Evolutionary conservation across 1,139 yeast genomes (phyloP).

Genomic region (Candida glucosophila): DNA sequence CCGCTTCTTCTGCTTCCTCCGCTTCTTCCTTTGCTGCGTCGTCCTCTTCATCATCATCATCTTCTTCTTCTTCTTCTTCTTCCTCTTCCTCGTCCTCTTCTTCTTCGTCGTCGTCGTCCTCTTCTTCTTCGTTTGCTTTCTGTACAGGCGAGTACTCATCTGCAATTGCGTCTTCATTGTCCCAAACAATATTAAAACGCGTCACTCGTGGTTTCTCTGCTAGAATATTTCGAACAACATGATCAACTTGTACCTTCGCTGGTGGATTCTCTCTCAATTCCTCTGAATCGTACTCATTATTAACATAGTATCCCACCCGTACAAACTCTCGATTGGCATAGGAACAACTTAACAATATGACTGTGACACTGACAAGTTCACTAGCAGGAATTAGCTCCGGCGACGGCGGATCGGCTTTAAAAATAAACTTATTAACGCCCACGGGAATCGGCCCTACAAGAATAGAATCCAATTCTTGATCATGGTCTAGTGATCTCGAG

Average conservation of each 20-base stretch:
- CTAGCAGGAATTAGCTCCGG: constrained; percentile 94
- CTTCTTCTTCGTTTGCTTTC: constrained; percentile 43
- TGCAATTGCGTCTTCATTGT: constrained; percentile 51
- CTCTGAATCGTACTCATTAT: constrained; percentile 90
- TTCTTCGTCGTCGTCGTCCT: constrained; percentile 42
- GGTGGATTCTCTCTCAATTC: constrained; percentile 94
- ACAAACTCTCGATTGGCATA: constrained; percentile 93
- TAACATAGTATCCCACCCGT: constrained; percentile 93
- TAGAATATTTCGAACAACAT: constrained; percentile 84
- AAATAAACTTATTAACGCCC: constrained; percentile 86
- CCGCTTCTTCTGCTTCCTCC: constrained; percentile 6
- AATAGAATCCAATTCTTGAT: constrained; percentile 90
- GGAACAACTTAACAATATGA: constrained; percentile 82
- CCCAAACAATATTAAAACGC: constrained; percentile 94
- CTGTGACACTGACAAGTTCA: constrained; percentile 92
- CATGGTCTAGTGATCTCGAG: constrained; percentile 86
- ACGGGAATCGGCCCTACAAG: constrained; percentile 98
- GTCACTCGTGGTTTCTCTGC: constrained; percentile 98
- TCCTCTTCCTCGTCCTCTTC: constrained; percentile 53
- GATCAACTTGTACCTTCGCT: constrained; percentile 85
- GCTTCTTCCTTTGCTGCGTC: constrained; percentile 6
- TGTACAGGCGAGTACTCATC: constrained; percentile 67
- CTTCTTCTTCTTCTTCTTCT: constrained; percentile 46
- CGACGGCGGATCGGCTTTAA: constrained; percentile 93
- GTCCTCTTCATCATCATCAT: constrained; percentile 35